Conservation (phyloP, 495 filamentous ascomycete species). For the Penicillium alfredii region DNA sequence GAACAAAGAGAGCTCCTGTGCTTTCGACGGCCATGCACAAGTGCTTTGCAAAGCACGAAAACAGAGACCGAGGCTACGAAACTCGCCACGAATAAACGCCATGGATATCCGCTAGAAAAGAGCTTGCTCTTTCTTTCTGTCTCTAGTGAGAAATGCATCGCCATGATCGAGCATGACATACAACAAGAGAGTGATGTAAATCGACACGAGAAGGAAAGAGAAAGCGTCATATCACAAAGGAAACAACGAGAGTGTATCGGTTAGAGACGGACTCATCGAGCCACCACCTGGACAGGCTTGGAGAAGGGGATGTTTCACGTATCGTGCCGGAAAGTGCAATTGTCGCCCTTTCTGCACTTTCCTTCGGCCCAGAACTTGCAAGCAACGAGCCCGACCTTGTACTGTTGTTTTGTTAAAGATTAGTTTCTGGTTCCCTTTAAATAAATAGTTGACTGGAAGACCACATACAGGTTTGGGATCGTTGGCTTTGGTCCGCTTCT, state of each 20-base stretch:
- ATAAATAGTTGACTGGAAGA: neutral
- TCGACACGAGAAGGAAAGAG: neutral
- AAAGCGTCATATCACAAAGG: constrained; percentile 11
- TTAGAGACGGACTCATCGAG: too few species aligned
- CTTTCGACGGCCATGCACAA: neutral
- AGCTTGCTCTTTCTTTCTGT: neutral
- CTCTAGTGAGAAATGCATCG: neutral
- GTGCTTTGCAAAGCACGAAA: too few species aligned
- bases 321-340: constrained; percentile 76
- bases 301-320: constrained; percentile 2
- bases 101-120: neutral
- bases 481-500: constrained; percentile 32
- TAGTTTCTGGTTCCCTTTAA: too few species aligned
- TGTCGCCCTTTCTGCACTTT: constrained; percentile 76
- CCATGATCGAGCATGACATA: constrained; percentile 4
- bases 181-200: constrained; percentile 6
- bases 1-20: neutral
- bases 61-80: too few species aligned
- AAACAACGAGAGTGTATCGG: too few species aligned
- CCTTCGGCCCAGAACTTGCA: constrained; percentile 77
- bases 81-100: neutral
- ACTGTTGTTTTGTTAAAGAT: too few species aligned
- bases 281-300: too few species aligned
- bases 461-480: constrained; percentile 33
- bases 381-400: constrained; percentile 43